phyloP scores from a whole-genome alignment of 2,329 filamentous ascomycete genomes.

The Arthroderma uncinatum region DNA sequence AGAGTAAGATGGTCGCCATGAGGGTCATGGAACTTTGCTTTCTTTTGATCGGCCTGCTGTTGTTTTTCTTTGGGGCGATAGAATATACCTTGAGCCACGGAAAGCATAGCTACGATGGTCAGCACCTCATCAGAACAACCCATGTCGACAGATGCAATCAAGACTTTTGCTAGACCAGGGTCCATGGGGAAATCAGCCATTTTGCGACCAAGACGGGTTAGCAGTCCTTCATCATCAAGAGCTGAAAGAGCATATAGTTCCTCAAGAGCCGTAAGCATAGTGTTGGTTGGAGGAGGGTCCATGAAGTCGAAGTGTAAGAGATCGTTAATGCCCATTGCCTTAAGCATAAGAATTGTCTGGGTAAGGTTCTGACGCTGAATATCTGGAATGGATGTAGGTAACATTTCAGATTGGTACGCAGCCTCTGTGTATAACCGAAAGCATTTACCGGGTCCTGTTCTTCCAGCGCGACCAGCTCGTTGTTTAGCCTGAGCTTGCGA shows the following conservation, averaged over 20 bases:
- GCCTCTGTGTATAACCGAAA: conserved; percentile 93
- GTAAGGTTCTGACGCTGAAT: conserved; percentile 92
- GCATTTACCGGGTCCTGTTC: conserved; percentile 91
- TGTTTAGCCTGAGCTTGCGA: conserved; percentile 96
- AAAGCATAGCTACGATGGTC: conserved; percentile 89
- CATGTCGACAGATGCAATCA: conserved; percentile 78
- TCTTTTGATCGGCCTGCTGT: conserved; percentile 90
- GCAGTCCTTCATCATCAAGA: conserved; percentile 84
- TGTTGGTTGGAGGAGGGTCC: conserved; percentile 95
- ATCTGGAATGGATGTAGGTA: conserved; percentile 89
- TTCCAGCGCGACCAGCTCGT: conserved; percentile 78
- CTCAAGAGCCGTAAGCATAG: conserved; percentile 91
- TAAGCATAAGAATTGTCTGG: conserved; percentile 90
- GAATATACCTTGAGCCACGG: conserved; percentile 65
- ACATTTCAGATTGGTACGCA: conserved; percentile 92
- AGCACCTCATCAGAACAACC: conserved; percentile 89
- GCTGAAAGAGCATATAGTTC: conserved; percentile 87
- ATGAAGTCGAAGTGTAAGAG: conserved; percentile 97
- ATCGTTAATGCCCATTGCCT: conserved; percentile 98
- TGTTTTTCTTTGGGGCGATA: conserved; percentile 97
- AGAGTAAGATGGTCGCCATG: conserved; percentile 89
- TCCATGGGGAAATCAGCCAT: conserved; percentile 99
- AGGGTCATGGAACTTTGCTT: conserved; percentile 92
- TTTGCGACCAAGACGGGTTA: conserved; percentile 83
- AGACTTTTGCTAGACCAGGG: conserved; percentile 75